A percentile compares a stretch with the other conserved stretches of the same genome.
These are phyloP conservation scores for Nannizziopsis arthrosporioides DNA, from an alignment of 2,329 filamentous ascomycete species.

Conservation along the genomic window DNA sequence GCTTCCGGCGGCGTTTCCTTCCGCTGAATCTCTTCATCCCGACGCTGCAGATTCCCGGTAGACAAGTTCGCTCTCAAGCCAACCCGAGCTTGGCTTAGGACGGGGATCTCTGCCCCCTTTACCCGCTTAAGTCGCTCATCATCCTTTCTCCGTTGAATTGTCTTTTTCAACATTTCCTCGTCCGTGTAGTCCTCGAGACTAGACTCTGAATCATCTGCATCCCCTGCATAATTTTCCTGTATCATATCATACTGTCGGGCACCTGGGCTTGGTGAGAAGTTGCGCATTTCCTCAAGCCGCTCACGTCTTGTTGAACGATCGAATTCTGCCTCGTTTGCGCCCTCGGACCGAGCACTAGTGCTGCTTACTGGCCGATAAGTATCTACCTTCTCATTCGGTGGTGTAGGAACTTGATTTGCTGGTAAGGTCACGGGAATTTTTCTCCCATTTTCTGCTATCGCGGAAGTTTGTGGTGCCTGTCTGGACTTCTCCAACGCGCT, in stretches of 20 bases:
- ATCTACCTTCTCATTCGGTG: slow-evolving; percentile 29
- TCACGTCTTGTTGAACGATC: slow-evolving; percentile 10
- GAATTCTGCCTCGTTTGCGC: slow-evolving; percentile 22
- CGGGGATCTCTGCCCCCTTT: slow-evolving; percentile 29
- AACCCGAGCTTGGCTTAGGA: slow-evolving; percentile 31
- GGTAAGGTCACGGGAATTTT: slow-evolving; percentile 22
- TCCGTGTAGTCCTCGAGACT: slow-evolving; percentile 24
- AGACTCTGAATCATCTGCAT: slow-evolving; percentile 7
- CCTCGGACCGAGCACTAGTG: slow-evolving; percentile 27
- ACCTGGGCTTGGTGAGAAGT: slow-evolving; percentile 20
- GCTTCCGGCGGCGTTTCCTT: slow-evolving; percentile 17
- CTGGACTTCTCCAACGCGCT: slow-evolving; percentile 19
- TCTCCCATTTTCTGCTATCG: slow-evolving; percentile 16
- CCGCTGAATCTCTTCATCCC: slow-evolving; percentile 18
- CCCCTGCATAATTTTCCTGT: slow-evolving; percentile 9
- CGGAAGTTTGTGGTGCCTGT: slow-evolving; percentile 19
- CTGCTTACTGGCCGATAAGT: slow-evolving; percentile 32
- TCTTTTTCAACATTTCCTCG: slow-evolving; percentile 25
- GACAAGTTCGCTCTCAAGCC: slow-evolving; percentile 23
- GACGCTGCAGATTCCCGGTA: slow-evolving; percentile 29
- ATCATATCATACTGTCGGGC: slow-evolving; percentile 9
- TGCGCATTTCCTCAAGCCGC: slow-evolving; percentile 17
- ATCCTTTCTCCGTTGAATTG: slow-evolving; percentile 28
- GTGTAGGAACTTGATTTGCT: slow-evolving; percentile 25
- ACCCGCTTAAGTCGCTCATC: slow-evolving; percentile 30